phyloP scores from a whole-genome alignment of 2,329 filamentous ascomycete genomes.

The Pseudogymnoascus sp. region DNA sequence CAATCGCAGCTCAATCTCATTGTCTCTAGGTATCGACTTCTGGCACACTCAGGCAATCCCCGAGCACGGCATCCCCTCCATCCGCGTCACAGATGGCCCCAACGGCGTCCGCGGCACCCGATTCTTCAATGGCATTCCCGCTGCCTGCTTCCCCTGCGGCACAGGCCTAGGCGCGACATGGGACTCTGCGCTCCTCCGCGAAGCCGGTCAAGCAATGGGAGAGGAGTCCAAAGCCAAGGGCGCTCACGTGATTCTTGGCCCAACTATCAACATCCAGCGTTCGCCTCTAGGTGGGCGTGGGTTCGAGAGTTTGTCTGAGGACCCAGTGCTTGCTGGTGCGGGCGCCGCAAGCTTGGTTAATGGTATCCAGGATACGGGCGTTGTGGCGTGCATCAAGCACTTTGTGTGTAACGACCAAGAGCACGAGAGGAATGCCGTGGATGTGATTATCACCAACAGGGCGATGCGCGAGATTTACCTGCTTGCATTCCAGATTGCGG shows the following conservation, averaged over 20 bases:
- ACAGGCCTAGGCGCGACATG: constrained; percentile 51
- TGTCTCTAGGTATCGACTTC: constrained; percentile 49
- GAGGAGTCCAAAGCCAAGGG: constrained; percentile 47
- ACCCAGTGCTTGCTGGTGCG: constrained; percentile 48
- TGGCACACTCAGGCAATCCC: constrained; percentile 59
- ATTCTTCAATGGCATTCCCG: constrained; percentile 55
- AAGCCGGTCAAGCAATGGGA: constrained; percentile 43
- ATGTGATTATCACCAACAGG: constrained; percentile 46
- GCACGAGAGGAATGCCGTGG: constrained; percentile 46
- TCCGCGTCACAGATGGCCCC: constrained; percentile 60
- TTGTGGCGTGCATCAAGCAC: constrained; percentile 51
- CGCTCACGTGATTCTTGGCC: constrained; percentile 50
- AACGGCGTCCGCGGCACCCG: constrained; percentile 60
- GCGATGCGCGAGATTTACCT: constrained; percentile 51
- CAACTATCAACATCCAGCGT: constrained; percentile 56
- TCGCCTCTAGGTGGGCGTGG: constrained; percentile 51
- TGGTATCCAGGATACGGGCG: constrained; percentile 47
- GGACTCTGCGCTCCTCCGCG: constrained; percentile 43
- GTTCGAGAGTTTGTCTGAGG: constrained; percentile 51
- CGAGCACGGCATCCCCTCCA: constrained; percentile 51
- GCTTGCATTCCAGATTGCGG: constrained; percentile 48
- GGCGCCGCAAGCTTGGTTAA: constrained; percentile 44
- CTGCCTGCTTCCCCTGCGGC: constrained; percentile 54
- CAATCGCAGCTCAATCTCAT: neutral
- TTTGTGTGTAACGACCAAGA: constrained; percentile 56